Base-by-base conservation (phyloP, 306 rosid species). In the Cicer arietinum region DNA sequence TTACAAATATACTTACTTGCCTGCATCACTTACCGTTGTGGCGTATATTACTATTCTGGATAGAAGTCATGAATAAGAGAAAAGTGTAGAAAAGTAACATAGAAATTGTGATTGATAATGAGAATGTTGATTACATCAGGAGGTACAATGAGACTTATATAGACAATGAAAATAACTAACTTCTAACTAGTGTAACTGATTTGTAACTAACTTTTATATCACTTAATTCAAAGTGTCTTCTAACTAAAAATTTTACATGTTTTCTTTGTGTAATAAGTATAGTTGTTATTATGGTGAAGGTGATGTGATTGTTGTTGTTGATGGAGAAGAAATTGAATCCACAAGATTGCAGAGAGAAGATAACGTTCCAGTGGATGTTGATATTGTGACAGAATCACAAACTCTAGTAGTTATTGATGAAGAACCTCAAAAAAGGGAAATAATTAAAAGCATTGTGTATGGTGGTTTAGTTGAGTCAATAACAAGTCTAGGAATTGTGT, bases 381-480 rank as follows among this genome's bases (percentile, higher is more conserved):
- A 20, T 39, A 39, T 13, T 65, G 47, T 52, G 52, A 18, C 77
- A 51, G 75, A 39, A 59, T 37, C 67, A 25, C 57, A 5, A 14
- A 56, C 59, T 73, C 82, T 1, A 59, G 50, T 50, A 44, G 10
- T 4, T 13, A 14, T 40, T 50, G 79, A 13, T 41, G 80, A 68
- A 54, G 84, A 79, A 48, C 77, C 78, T 0, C 62, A 47, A 51
- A 75, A 71, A 54, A 64, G 79, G 85, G 92, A 93, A 71, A 66
- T 93, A 67, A 57, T 89, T 57, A 91, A 89, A 73, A 81, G 94
- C 79, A 79, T 88, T 47, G 91, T 89, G 30, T 93, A 89, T 42
- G 97, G 97, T 51, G 96, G 98, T 72, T 77, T 91, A 73, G 56
- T 81, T 50, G 94, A 91, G 86, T 81, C 93, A 74, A 87, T 91